These are phyloP conservation scores for Sambucus nigra DNA, from an alignment of 129 eudicot genomes.

Conservation along the genomic window DNA sequence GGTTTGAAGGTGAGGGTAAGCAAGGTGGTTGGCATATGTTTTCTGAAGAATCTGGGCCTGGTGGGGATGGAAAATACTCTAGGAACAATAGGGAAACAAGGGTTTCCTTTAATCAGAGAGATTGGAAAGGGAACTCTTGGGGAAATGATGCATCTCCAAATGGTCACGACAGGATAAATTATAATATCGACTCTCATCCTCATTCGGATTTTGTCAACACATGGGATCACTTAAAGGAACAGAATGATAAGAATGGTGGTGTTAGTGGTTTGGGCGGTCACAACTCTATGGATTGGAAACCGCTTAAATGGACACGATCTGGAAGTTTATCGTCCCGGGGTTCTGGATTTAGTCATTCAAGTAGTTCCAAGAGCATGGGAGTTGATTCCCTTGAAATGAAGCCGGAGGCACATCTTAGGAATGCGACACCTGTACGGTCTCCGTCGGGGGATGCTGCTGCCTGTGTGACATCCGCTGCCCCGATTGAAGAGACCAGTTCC, in stretches of 20 bases:
- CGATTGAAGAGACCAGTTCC: slow-evolving; percentile 51
- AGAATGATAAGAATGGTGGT: slow-evolving; percentile 41
- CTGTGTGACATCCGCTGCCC: slow-evolving; percentile 32
- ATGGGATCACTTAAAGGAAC: slow-evolving; percentile 40
- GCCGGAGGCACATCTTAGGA: slow-evolving; percentile 29
- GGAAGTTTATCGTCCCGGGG: slow-evolving; percentile 79
- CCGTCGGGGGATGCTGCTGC: slow-evolving; percentile 51
- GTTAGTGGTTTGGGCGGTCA: slow-evolving; percentile 33
- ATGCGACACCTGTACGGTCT: slow-evolving; percentile 26
- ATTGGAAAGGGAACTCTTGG: slow-evolving; percentile 39
- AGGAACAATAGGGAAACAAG: slow-evolving; percentile 44
- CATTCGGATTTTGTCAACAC: slow-evolving; percentile 31
- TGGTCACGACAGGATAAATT: slow-evolving; percentile 32
- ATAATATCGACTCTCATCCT: slow-evolving; percentile 26
- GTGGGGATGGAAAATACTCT: slow-evolving; percentile 32
- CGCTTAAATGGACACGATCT: slow-evolving; percentile 77
- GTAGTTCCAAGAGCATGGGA: slow-evolving; percentile 65
- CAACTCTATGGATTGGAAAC: slow-evolving; percentile 67
- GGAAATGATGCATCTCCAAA: slow-evolving; percentile 38
- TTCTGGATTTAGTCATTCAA: slow-evolving; percentile 64
- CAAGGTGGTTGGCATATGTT: slow-evolving; percentile 51
- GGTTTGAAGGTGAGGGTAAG: slow-evolving; percentile 66
- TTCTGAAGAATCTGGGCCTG: slow-evolving; percentile 40
- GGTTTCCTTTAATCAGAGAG: slow-evolving; percentile 37
- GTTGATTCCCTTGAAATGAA: slow-evolving; percentile 38